Percentiles rank a stretch among this genome's conserved stretches.
phyloP scores from a whole-genome alignment of 371 early-diverging fungal species.

The Syncephalastrum racemosum region DNA sequence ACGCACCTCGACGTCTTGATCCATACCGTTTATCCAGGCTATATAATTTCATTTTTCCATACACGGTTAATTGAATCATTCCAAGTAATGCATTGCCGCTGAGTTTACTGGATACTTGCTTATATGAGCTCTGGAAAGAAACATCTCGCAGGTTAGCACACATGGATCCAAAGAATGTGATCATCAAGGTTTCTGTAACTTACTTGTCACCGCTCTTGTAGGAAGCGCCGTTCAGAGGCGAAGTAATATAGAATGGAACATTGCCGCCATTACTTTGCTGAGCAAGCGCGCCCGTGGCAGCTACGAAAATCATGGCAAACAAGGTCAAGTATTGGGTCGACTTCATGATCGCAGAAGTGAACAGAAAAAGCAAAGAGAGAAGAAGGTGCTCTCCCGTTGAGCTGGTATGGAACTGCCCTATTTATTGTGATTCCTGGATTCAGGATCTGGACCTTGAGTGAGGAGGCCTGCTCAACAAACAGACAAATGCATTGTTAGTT shows the following conservation, averaged over 20 bases:
- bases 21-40: slow-evolving; percentile 19
- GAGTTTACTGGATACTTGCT: too few species aligned
- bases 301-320: slow-evolving; percentile 6
- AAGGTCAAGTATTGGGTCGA: slow-evolving; percentile 4
- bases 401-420: not conserved
- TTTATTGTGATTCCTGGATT: too few species aligned
- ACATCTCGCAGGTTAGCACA: too few species aligned
- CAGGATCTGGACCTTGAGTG: too few species aligned
- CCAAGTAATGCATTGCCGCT: too few species aligned
- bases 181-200: not conserved
- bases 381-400: not conserved
- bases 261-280: slow-evolving; percentile 1
- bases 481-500: too few species aligned
- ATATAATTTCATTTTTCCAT: slow-evolving; percentile 1
- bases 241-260: slow-evolving; percentile 17
- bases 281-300: slow-evolving; percentile 5
- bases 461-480: too few species aligned
- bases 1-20: slow-evolving; percentile 9
- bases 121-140: too few species aligned
- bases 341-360: slow-evolving; percentile 2
- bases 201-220: slow-evolving; percentile 14
- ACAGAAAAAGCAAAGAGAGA: not conserved
- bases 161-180: too few species aligned
- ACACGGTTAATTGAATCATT: too few species aligned
- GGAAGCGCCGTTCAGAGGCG: slow-evolving; percentile 7